Percentiles rank a stretch among this genome's conserved stretches.
Conservation (phyloP, 2,329 filamentous ascomycete species). For the Phialophora macrospora region DNA sequence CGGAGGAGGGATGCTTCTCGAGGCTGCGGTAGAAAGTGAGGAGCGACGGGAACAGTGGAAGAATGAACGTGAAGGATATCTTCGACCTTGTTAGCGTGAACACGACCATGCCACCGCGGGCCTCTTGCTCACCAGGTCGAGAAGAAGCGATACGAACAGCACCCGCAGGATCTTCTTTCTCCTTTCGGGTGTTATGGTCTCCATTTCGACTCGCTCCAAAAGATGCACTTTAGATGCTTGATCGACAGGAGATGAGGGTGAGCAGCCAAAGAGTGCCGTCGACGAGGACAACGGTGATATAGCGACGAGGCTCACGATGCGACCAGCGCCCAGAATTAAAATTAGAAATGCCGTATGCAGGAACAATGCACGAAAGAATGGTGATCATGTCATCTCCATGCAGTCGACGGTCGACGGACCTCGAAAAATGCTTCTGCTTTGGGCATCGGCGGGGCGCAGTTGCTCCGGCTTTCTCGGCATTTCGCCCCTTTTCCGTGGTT, state of each 20-base stretch:
- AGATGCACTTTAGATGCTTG: neutral
- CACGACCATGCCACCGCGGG: neutral
- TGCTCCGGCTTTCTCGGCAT: neutral
- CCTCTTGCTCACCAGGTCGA: constrained; percentile 74
- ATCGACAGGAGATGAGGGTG: neutral
- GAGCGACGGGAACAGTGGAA: constrained; percentile 92
- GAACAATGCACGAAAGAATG: constrained; percentile 13
- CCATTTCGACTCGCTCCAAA: constrained; percentile 35
- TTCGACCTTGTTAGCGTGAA: constrained; percentile 46
- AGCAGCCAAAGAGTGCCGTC: neutral
- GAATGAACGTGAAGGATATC: constrained; percentile 98
- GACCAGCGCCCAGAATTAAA: constrained; percentile 11
- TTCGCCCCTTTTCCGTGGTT: neutral
- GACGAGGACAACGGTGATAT: neutral
- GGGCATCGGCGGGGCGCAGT: neutral
- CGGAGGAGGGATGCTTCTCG: constrained; percentile 66
- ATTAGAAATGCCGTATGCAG: constrained; percentile 6
- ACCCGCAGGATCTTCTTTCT: constrained; percentile 85
- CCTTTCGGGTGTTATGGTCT: constrained; percentile 46
- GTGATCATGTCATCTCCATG: constrained; percentile 11
- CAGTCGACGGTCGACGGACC: neutral
- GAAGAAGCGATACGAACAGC: constrained; percentile 83
- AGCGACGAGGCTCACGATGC: neutral
- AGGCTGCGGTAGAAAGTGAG: constrained; percentile 93
- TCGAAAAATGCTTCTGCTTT: constrained; percentile 14